These are phyloP conservation scores for Dorcoceras hygrometricum DNA, from an alignment of 257 asterid genomes.

Conservation along the genomic window DNA sequence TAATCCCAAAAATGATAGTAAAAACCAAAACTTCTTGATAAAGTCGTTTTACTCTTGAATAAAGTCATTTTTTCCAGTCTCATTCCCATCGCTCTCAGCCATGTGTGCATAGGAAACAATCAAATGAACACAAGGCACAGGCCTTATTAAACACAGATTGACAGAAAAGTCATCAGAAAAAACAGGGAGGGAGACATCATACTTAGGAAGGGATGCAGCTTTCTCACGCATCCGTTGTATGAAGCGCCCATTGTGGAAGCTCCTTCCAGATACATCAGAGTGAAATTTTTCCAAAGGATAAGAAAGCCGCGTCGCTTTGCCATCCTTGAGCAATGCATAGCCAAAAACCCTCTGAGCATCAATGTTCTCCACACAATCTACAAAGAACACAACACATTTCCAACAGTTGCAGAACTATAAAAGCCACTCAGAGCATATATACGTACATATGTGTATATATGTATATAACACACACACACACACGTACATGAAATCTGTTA, in stretches of 20 bases:
- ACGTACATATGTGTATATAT: too few species aligned
- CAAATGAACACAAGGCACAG: background rate
- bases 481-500: background rate
- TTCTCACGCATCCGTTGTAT: constrained; percentile 82
- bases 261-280: constrained; percentile 81
- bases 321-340: constrained; percentile 90
- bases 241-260: constrained; percentile 94
- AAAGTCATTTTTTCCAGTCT: background rate
- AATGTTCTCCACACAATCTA: constrained; percentile 83
- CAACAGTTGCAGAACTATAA: constrained; percentile 8
- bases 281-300: constrained; percentile 85
- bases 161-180: background rate
- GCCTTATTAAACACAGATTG: background rate
- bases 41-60: too few species aligned
- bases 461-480: too few species aligned
- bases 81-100: background rate
- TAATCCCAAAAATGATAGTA: background rate
- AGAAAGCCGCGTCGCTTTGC: constrained; percentile 69
- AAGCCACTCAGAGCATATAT: background rate
- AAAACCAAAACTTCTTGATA: background rate
- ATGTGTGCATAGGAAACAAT: background rate
- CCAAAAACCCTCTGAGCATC: constrained; percentile 93
- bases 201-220: constrained; percentile 88
- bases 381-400: constrained; percentile 8
- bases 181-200: constrained; percentile 17